Percentiles rank a stretch among this genome's conserved stretches.
Evolutionary conservation across 805 yeast species (phyloP).

Genomic region (Nakazawaea ernobii): DNA sequence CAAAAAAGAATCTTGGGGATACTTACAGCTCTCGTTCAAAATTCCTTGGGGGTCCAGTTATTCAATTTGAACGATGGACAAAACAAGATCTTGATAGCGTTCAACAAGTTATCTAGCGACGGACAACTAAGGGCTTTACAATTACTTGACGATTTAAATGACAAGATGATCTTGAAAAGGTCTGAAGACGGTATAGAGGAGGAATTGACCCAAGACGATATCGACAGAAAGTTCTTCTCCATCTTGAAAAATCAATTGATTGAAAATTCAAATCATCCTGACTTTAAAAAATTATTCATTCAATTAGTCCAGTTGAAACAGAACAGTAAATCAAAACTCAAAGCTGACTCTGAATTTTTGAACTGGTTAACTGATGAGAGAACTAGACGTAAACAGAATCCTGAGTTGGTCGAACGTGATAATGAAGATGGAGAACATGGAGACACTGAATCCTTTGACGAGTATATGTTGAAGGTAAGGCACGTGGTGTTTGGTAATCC

Average conservation of each 20-base stretch:
- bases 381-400: constrained; percentile 21
- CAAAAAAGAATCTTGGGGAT: constrained; percentile 48
- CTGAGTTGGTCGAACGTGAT: constrained; percentile 18
- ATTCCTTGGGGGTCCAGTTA: constrained; percentile 24
- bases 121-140: constrained; percentile 35
- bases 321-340: constrained; percentile 22
- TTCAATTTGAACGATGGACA: constrained; percentile 19
- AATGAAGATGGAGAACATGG: constrained; percentile 20
- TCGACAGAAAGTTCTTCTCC: constrained; percentile 29
- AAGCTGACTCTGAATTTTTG: constrained; percentile 39
- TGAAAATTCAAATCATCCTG: constrained; percentile 27
- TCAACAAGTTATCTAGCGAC: constrained; percentile 16
- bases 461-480: constrained; percentile 29
- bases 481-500: constrained; percentile 78
- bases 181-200: constrained; percentile 9
- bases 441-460: constrained; percentile 18
- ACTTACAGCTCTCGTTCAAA: constrained; percentile 38
- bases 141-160: constrained; percentile 40
- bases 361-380: constrained; percentile 57
- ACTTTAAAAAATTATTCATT: constrained; percentile 37
- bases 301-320: constrained; percentile 27
- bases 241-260: constrained; percentile 30
- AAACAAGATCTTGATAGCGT: constrained; percentile 16
- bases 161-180: constrained; percentile 10
- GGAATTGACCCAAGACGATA: background rate